Evolutionary conservation across 2,329 filamentous ascomycete genomes (phyloP).

Genomic region (Beauveria bassiana): DNA sequence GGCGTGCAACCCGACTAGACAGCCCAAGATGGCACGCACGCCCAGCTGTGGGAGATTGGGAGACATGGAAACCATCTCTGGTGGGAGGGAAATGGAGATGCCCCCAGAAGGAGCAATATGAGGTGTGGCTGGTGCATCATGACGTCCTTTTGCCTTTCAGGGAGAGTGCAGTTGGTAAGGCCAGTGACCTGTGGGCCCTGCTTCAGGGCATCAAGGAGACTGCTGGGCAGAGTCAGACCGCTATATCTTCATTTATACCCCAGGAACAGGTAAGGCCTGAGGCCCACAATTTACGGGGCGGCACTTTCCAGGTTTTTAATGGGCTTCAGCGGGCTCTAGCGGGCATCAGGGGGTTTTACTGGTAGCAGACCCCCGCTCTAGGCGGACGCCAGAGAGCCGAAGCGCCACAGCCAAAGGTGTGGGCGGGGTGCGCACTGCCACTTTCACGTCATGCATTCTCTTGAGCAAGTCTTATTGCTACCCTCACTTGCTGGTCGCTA

Average conservation of each 20-base stretch:
- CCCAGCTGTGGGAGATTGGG: neutral
- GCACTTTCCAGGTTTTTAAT: slow-evolving; percentile 7
- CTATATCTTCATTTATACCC: neutral
- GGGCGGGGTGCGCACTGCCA: slow-evolving; percentile 8
- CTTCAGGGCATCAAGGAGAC: neutral
- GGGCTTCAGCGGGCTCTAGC: neutral
- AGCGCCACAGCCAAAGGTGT: slow-evolving; percentile 1
- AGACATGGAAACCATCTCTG: neutral
- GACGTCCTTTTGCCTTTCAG: neutral
- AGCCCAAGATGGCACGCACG: neutral
- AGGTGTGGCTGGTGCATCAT: slow-evolving; percentile 6
- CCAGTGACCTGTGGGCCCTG: neutral
- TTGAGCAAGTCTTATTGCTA: neutral
- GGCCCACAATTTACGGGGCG: slow-evolving; percentile 3
- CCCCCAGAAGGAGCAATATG: neutral
- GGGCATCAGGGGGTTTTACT: neutral
- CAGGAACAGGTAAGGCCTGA: neutral
- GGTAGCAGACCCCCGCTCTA: neutral
- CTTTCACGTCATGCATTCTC: slow-evolving; percentile 8
- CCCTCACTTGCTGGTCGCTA: no score
- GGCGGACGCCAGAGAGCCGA: neutral
- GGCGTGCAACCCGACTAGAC: neutral
- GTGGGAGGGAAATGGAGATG: neutral
- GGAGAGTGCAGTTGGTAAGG: neutral
- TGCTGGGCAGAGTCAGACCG: neutral